A percentile compares a stretch with the other conserved stretches of the same genome.
phyloP scores from a whole-genome alignment of 2,329 filamentous ascomycete species.

The Thelonectria rubi region DNA sequence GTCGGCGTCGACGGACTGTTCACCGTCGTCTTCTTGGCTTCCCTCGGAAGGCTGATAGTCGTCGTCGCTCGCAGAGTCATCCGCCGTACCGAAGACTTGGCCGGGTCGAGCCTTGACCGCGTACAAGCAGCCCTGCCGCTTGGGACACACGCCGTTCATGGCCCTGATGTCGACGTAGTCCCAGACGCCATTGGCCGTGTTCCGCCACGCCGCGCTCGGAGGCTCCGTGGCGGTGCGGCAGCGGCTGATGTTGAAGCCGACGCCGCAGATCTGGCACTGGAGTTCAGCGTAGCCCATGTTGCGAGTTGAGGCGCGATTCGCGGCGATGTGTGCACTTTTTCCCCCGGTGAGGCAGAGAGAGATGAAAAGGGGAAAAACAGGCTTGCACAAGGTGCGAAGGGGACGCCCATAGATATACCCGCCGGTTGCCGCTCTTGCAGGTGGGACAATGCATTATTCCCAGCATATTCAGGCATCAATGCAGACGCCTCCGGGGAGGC shows the following conservation, averaged over 20 bases:
- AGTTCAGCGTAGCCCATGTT: slow-evolving; percentile 30
- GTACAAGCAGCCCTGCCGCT: neutral
- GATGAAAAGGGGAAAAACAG: too few species aligned
- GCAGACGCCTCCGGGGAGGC: too few species aligned
- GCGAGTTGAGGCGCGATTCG: neutral
- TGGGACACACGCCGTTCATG: slow-evolving; percentile 3
- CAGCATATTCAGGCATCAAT: too few species aligned
- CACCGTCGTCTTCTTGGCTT: too few species aligned
- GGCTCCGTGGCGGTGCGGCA: slow-evolving; percentile 35
- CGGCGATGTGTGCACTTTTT: neutral
- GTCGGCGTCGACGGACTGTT: too few species aligned
- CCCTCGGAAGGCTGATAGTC: too few species aligned
- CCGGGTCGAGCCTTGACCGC: slow-evolving; percentile 1
- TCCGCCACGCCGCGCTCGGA: slow-evolving; percentile 28
- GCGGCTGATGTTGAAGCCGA: slow-evolving; percentile 44
- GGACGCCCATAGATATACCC: too few species aligned
- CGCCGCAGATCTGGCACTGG: slow-evolving; percentile 41
- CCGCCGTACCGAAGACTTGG: neutral
- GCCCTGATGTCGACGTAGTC: slow-evolving; percentile 4
- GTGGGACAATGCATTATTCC: too few species aligned
- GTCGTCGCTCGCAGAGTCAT: too few species aligned
- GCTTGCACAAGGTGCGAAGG: too few species aligned
- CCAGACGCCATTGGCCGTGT: neutral
- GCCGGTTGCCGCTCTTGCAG: too few species aligned
- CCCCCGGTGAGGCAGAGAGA: neutral